Evolutionary conservation across 176 grass and related monocot species (phyloP).

Genomic region (Puya raimondii): DNA sequence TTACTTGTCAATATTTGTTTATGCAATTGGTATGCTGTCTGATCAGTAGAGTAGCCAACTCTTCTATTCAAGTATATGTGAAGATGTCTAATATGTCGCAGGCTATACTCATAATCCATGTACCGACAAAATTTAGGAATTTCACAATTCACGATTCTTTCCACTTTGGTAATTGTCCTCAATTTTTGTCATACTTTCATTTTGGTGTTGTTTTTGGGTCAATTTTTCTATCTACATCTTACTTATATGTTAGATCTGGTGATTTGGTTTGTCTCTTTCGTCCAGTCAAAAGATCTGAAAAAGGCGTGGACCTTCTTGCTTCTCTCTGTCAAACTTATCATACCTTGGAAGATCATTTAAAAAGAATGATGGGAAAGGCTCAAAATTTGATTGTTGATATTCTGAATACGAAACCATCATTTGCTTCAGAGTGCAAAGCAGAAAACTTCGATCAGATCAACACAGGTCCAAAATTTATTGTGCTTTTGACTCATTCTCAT

Average conservation of each 20-base stretch:
- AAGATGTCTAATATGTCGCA: conserved; percentile 25
- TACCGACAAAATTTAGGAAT: conserved; percentile 59
- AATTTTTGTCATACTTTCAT: conserved; percentile 8
- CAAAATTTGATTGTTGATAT: conserved; percentile 50
- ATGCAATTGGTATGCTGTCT: neutral
- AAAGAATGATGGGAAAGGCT: conserved; percentile 55
- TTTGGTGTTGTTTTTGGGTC: neutral
- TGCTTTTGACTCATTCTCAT: neutral
- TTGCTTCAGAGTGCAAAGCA: conserved; percentile 51
- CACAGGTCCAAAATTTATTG: conserved; percentile 38
- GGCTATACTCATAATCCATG: conserved; percentile 88
- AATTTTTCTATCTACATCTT: neutral
- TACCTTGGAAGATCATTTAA: conserved; percentile 70
- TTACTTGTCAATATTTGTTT: conserved; percentile 12
- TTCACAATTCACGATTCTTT: conserved; percentile 68
- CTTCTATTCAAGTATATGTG: conserved; percentile 5
- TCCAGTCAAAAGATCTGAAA: conserved; percentile 75
- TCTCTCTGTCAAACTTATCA: conserved; percentile 88
- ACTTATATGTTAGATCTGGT: conserved; percentile 11
- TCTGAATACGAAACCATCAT: conserved; percentile 45
- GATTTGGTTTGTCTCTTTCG: conserved; percentile 16
- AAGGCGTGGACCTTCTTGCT: conserved; percentile 56
- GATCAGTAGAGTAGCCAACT: neutral
- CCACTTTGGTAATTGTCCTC: conserved; percentile 52
- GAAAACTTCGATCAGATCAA: conserved; percentile 60